Evolutionary conservation across 2,329 filamentous ascomycete species (phyloP).

Genomic region (Penicillium crustosum): DNA sequence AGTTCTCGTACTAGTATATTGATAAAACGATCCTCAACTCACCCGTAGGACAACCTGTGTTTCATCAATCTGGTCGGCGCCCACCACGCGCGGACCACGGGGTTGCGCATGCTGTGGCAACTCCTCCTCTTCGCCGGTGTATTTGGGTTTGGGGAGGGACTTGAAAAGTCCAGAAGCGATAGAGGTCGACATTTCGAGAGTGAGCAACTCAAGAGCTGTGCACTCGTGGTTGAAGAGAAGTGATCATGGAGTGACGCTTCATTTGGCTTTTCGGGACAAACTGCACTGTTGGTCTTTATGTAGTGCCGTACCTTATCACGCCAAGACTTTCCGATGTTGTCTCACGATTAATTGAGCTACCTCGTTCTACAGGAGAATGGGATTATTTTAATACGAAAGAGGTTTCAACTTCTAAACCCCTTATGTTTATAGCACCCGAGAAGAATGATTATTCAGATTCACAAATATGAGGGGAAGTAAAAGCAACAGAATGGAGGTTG

Average conservation of each 20-base stretch:
- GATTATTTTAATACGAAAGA: neutral
- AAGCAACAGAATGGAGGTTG: slow-evolving; percentile 1
- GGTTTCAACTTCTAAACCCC: rapidly evolving
- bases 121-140: slow-evolving; percentile 86
- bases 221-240: slow-evolving; percentile 20
- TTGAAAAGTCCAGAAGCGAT: slow-evolving; percentile 71
- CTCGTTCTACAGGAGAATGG: neutral
- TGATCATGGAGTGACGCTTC: slow-evolving; percentile 19
- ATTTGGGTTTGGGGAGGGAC: slow-evolving; percentile 84
- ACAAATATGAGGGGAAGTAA: neutral
- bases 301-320: slow-evolving; percentile 1
- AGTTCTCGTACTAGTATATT: slow-evolving; percentile 11
- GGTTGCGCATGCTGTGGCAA: slow-evolving; percentile 68
- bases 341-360: neutral
- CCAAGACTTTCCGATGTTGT: slow-evolving; percentile 10
- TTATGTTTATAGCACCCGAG: no score
- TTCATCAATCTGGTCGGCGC: slow-evolving; percentile 75
- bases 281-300: slow-evolving; percentile 15
- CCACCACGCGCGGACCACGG: slow-evolving; percentile 78
- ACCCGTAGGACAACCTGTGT: slow-evolving; percentile 80
- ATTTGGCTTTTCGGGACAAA: slow-evolving; percentile 21
- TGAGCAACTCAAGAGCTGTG: slow-evolving; percentile 16
- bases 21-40: slow-evolving; percentile 23
- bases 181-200: slow-evolving; percentile 57
- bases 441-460: no score